phyloP scores from a whole-genome alignment of 2,329 filamentous ascomycete genomes.

The Ceratocystiopsis minuta region DNA sequence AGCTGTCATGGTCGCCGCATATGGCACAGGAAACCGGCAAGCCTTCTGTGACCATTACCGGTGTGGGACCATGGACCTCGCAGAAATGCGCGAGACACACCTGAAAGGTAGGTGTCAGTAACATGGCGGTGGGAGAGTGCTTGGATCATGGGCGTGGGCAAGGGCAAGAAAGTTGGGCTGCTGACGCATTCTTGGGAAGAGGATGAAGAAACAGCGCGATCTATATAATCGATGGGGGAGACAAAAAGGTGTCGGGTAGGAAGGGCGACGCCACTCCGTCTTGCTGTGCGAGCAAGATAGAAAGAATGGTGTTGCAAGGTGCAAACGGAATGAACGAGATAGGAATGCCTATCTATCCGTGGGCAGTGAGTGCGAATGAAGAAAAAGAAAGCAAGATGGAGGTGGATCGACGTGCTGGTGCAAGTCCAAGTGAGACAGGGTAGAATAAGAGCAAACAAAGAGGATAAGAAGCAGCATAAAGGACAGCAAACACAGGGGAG shows the following conservation, averaged over 20 bases:
- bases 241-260: not conserved
- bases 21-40: constrained; percentile 40
- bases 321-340: too few relatives aligned
- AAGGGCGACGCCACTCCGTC: not conserved
- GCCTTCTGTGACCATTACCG: constrained; percentile 52
- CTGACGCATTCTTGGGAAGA: not conserved
- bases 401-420: not conserved
- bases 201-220: not conserved
- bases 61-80: constrained; percentile 51
- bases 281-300: not conserved
- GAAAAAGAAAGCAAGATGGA: not conserved
- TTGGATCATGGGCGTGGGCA: not conserved
- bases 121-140: constrained; percentile 7
- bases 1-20: constrained; percentile 32
- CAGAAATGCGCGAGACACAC: constrained; percentile 54
- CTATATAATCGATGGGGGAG: not conserved
- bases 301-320: not conserved
- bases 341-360: too few relatives aligned
- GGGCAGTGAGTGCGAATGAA: not conserved
- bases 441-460: not conserved
- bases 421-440: not conserved
- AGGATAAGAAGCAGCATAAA: not conserved
- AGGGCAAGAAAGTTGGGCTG: too few relatives aligned
- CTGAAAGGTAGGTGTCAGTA: constrained; percentile 31
- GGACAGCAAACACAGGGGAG: not conserved